These are phyloP conservation scores for Trichoderma arundinaceum DNA, from an alignment of 2,329 filamentous ascomycete genomes.

Conservation along the genomic window DNA sequence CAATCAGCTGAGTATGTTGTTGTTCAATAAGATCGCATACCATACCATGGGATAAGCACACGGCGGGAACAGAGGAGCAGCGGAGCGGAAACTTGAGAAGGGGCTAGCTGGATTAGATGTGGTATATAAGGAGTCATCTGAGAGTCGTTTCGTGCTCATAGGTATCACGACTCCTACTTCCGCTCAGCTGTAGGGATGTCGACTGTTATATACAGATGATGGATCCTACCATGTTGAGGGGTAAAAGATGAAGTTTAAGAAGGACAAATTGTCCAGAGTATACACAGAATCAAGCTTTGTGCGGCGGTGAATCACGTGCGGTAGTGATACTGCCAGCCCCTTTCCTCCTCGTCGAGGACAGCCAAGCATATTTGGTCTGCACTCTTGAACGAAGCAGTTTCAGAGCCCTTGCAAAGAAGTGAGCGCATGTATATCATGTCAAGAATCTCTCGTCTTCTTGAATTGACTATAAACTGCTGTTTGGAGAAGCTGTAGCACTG, in stretches of 20 bases:
- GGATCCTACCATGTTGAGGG: neutral
- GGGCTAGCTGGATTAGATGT: too few species aligned
- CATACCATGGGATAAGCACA: neutral
- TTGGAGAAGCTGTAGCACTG: neutral
- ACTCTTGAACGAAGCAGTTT: neutral
- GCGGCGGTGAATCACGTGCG: slow-evolving; percentile 21
- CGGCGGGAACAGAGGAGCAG: neutral
- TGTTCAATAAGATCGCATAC: neutral
- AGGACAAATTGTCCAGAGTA: neutral
- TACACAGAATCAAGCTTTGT: neutral
- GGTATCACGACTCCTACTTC: too few species aligned
- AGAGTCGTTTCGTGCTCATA: neutral
- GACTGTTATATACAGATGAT: neutral
- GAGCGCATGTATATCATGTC: neutral
- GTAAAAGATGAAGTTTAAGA: too few species aligned
- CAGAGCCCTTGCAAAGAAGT: neutral
- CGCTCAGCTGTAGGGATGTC: neutral
- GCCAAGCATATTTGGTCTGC: neutral
- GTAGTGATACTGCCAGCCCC: neutral
- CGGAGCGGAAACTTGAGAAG: neutral
- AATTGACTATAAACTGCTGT: fast-evolving
- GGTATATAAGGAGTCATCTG: neutral
- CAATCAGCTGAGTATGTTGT: neutral
- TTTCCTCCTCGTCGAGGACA: slow-evolving; percentile 1
- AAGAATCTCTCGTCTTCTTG: fast-evolving